Evolutionary conservation across 768 basidiomycete genomes (phyloP), one percentile per base, ranked within the genome.

Genomic region (Russula sp.): DNA sequence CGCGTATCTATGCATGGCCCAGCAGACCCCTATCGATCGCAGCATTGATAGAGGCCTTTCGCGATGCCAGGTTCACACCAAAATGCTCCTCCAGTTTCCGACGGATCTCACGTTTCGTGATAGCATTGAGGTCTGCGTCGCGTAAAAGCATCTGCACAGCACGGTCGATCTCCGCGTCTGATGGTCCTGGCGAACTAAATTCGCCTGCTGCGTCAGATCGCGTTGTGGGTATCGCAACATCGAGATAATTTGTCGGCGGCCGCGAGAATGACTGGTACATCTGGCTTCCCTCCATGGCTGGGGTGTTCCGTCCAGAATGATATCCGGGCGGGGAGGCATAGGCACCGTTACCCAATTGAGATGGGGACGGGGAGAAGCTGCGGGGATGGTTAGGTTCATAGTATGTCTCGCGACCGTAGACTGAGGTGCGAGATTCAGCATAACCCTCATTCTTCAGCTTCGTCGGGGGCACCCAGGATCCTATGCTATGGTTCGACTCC

Each of bases 401-500:
- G 68, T 81, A 83, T 0, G 92, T 94, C 71, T 93, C 90, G 45
- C 89, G 89, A 47, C 93, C 92, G 66, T 94, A 94, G 34, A 93
- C 71, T 0, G 90, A 93, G 2, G 90, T 85, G 16, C 80, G 84
- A 4, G 88, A 90, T 69, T 91, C 87, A 3, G 86, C 79, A 58
- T 90, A 90, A 2, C 84, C 89, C 32, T 87, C 85, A 68, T 83
- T 86, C 65, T 81, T 84, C 65, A 80, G 71, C 69, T 87, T 88
- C 43, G 76, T 75, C 0, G 89, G 90, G 38, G 93, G 92, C 10
- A 88, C 86, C 90, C 92, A 96, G 0, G 91, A 94, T 8, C 92
- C 92, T 54, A 94, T 91, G 63, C 91, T 93, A 73, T 96, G 93
- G 69, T 95, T 95, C 0, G 91, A 94, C 66, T 96, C 94, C 73